Evolutionary conservation across 305 asterid genomes (phyloP).

Genomic region (Solanum hybrid): DNA sequence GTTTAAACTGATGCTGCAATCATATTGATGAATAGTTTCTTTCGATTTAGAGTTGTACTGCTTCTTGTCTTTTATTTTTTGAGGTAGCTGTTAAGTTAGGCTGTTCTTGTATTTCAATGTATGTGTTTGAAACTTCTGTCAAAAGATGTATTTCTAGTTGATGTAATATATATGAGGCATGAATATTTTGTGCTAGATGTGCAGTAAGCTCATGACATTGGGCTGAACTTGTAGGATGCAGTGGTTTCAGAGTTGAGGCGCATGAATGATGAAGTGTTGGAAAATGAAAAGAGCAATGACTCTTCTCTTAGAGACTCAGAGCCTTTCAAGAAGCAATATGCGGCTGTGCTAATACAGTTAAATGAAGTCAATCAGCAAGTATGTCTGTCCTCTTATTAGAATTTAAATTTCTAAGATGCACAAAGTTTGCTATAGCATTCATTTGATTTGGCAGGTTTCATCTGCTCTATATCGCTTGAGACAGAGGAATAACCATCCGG

Average conservation of each 20-base stretch:
- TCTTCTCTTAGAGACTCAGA: constrained; percentile 59
- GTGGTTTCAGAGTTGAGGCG: constrained; percentile 67
- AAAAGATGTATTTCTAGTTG: neutral
- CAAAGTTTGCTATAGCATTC: neutral
- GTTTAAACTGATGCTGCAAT: neutral
- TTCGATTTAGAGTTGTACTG: neutral
- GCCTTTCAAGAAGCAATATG: constrained; percentile 66
- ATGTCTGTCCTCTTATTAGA: constrained; percentile 7
- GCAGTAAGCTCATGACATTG: constrained; percentile 14
- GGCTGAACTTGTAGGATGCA: constrained; percentile 49
- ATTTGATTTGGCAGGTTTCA: constrained; percentile 44
- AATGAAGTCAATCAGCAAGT: constrained; percentile 70
- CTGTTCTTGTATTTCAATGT: neutral
- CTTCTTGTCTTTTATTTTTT: neutral
- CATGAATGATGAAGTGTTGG: constrained; percentile 60
- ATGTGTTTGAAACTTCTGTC: neutral
- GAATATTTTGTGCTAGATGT: neutral
- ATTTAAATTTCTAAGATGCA: neutral
- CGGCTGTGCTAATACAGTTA: constrained; percentile 52
- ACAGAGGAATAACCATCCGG: constrained; percentile 72
- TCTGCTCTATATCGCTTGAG: constrained; percentile 63
- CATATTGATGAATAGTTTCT: neutral
- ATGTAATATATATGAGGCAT: neutral
- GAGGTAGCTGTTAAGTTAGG: neutral
- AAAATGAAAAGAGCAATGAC: constrained; percentile 38